A percentile compares a stretch with the other conserved stretches of the same genome.
Conservation (phyloP, 352 stramenopile species). For the Globisporangium okanoganense region DNA sequence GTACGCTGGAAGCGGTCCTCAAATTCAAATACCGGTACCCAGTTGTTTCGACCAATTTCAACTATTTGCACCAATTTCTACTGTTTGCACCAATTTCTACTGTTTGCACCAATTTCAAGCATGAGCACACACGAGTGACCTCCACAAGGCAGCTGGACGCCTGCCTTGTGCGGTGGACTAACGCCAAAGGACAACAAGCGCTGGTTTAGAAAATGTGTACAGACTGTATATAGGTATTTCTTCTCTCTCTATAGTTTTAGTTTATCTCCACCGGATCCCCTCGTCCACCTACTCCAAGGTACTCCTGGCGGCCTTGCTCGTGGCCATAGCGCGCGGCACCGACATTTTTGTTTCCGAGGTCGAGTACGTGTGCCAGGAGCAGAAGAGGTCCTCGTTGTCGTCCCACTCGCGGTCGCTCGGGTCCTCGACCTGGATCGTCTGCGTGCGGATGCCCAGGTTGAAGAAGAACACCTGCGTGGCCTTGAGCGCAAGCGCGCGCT, state of each 20-base stretch:
- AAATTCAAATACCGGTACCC: no score
- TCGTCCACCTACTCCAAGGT: slow-evolving; percentile 17
- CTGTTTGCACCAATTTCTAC: no score
- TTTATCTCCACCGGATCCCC: no score
- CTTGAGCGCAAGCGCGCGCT: slow-evolving; percentile 40
- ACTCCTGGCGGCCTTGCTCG: slow-evolving; percentile 23
- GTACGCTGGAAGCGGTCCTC: no score
- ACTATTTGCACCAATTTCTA: no score
- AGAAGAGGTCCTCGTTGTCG: slow-evolving; percentile 61
- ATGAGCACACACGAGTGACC: no score
- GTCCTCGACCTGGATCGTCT: slow-evolving; percentile 73
- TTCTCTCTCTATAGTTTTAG: not conserved
- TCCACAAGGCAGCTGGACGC: no score
- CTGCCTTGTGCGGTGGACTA: no score
- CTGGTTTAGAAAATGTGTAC: not conserved
- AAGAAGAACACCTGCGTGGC: slow-evolving; percentile 52
- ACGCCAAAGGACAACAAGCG: no score
- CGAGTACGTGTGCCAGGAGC: slow-evolving; percentile 45
- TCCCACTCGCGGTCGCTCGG: slow-evolving; percentile 50
- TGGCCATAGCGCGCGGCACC: slow-evolving; percentile 55
- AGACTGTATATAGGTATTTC: no score
- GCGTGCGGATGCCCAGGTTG: slow-evolving; percentile 46
- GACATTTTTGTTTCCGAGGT: slow-evolving; percentile 68
- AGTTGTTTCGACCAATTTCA: not conserved
- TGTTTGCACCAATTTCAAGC: no score